Evolutionary conservation across 75 land plant genomes (phyloP), one percentile per base, ranked within the genome.

Genomic region (Pinus tabuliformis): DNA sequence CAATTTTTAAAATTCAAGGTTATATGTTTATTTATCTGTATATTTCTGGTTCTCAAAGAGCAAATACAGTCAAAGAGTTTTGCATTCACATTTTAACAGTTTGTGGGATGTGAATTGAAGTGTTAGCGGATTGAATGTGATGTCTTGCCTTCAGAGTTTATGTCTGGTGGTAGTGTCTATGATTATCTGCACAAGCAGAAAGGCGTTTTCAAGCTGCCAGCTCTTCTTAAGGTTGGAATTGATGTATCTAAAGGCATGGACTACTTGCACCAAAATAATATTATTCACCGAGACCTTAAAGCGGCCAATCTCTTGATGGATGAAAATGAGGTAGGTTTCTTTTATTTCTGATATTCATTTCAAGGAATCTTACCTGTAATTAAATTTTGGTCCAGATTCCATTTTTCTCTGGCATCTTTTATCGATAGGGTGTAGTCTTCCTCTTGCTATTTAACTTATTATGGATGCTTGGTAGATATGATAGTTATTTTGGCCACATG

Each of bases 221-320:
- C 89, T 73, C 81, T 95, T 57, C 83, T 96, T 37, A 89, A 86
- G 81, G 98, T 96, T 56, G 99, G 93, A 36, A 95, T 96, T 80
- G 99, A 96, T 85, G 84, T 95, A 39, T 95, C 99, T 7, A 96
- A 92, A 78, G 99, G 99, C 73, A 96, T 96, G 99, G 94, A 84
- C 81, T 96, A 96, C 77, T 86, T 96, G 83, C 99, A 96, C 73
- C 99, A 96, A 75, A 91, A 91, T 72, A 96, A 96, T 75, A 92
- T 96, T 68, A 88, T 95, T 21, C 98, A 95, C 82, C 81, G 98
- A 73, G 98, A 95, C 78, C 78, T 95, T 66, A 95, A 95, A 70
- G 91, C 96, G 78, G 93, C 98, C 7, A 95, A 93, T 81, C 89
- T 93, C 65, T 73, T 96, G 73, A 96, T 96, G 93, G 98, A 96